phyloP scores from a whole-genome alignment of 306 rosid species.

The Dalbergia oliveri region DNA sequence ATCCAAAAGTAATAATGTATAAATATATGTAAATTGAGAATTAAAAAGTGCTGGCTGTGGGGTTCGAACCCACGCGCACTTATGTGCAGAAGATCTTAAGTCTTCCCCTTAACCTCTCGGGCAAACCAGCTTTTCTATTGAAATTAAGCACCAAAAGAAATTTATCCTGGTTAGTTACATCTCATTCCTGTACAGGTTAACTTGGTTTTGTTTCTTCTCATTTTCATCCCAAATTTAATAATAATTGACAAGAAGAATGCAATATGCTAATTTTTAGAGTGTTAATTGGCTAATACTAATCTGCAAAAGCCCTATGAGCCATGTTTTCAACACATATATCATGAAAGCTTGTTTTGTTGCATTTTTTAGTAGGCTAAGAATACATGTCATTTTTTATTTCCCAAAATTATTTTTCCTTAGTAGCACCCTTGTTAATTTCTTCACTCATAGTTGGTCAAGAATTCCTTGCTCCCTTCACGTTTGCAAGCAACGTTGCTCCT shows the following conservation, averaged over 20 bases:
- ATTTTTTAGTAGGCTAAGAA: neutral
- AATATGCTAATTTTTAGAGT: neutral
- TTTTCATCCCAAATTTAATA: neutral
- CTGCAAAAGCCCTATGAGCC: neutral
- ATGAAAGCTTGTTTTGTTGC: neutral
- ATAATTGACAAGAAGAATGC: neutral
- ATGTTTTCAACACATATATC: constrained; percentile 20
- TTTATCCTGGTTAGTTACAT: constrained; percentile 57
- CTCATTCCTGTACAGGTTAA: neutral
- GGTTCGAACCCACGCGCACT: constrained; percentile 86
- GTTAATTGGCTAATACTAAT: neutral
- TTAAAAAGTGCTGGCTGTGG: constrained; percentile 65
- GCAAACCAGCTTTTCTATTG: constrained; percentile 59
- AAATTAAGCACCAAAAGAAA: too few relatives aligned
- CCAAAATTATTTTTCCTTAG: neutral
- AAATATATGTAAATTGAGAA: too few relatives aligned
- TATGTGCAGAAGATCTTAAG: constrained; percentile 77
- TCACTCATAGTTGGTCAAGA: neutral
- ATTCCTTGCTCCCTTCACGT: too few relatives aligned
- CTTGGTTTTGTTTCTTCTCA: neutral
- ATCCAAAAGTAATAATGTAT: too few relatives aligned
- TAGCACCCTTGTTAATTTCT: neutral
- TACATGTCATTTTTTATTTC: neutral
- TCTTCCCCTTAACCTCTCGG: constrained; percentile 83
- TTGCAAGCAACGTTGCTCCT: too few relatives aligned